A percentile compares a stretch with the other conserved stretches of the same genome.
phyloP scores from a whole-genome alignment of 805 yeast species.

The Pachysolen tannophilus region DNA sequence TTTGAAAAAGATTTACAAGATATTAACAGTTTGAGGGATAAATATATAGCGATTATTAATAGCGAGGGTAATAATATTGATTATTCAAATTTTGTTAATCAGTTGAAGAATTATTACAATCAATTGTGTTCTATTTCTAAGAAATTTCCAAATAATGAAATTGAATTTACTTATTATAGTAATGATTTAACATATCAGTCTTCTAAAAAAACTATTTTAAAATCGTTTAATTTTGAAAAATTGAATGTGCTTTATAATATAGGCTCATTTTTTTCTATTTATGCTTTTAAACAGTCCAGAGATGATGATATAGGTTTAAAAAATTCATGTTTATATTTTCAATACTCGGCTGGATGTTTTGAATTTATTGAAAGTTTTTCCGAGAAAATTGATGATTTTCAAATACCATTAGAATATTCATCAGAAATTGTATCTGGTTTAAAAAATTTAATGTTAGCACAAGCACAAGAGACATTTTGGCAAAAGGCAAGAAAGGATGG shows the following conservation, averaged over 20 bases:
- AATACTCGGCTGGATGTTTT: slow-evolving; percentile 65
- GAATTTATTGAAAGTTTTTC: slow-evolving; percentile 22
- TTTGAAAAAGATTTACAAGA: slow-evolving; percentile 25
- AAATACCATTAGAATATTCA: slow-evolving; percentile 38
- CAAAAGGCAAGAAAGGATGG: slow-evolving; percentile 47
- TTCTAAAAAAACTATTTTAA: slow-evolving; percentile 34
- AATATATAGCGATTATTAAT: slow-evolving; percentile 25
- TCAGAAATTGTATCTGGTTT: slow-evolving; percentile 42
- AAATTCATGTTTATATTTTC: slow-evolving; percentile 56
- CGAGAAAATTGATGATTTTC: slow-evolving; percentile 14
- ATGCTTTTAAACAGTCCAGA: slow-evolving; percentile 40
- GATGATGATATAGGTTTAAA: slow-evolving; percentile 48
- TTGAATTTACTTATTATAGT: slow-evolving; percentile 67
- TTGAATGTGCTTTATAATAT: slow-evolving; percentile 60
- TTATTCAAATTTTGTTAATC: too few species aligned
- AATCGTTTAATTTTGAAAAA: slow-evolving; percentile 52
- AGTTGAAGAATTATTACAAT: slow-evolving; percentile 39
- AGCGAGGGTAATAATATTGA: slow-evolving; percentile 17
- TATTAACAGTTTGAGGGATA: slow-evolving; percentile 35
- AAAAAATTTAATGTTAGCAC: slow-evolving; percentile 55
- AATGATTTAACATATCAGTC: slow-evolving; percentile 47
- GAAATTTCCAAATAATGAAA: slow-evolving; percentile 59
- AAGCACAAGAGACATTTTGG: slow-evolving; percentile 87
- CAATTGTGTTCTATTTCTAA: slow-evolving; percentile 33
- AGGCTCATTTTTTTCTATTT: slow-evolving; percentile 52